These are phyloP conservation scores for Favolaschia claudopus DNA, from an alignment of 768 basidiomycete genomes.

Conservation along the genomic window DNA sequence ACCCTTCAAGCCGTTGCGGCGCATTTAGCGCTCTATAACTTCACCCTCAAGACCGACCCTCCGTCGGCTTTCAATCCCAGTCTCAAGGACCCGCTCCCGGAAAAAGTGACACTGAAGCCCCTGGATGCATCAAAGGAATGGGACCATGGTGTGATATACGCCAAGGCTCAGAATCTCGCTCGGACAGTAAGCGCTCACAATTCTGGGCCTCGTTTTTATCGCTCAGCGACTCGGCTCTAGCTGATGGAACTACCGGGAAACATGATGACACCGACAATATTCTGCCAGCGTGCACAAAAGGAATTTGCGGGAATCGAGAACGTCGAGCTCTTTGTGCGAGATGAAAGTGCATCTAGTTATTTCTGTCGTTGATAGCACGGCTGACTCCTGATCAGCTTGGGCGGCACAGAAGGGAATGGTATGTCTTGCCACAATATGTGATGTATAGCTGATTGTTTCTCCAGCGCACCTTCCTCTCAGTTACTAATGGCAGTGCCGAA, in stretches of 20 bases:
- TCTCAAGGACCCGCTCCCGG: conserved; percentile 56
- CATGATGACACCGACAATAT: conserved; percentile 86
- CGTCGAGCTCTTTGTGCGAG: conserved; percentile 73
- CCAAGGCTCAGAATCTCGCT: conserved; percentile 80
- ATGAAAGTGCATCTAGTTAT: conserved; percentile 62
- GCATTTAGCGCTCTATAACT: conserved; percentile 76
- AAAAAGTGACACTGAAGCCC: conserved; percentile 58
- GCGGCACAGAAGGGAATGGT: conserved; percentile 88
- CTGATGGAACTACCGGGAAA: conserved; percentile 89
- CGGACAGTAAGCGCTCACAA: conserved; percentile 61
- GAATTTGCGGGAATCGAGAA: conserved; percentile 73
- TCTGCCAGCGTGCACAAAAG: conserved; percentile 72
- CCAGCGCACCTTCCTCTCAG: conserved; percentile 86
- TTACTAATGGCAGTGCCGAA: conserved; percentile 81
- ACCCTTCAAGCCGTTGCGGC: conserved; percentile 71
- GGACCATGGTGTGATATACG: conserved; percentile 78
- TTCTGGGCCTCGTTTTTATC: not conserved
- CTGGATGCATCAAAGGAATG: conserved; percentile 62
- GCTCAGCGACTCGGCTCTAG: conserved; percentile 42
- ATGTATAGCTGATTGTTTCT: not conserved
- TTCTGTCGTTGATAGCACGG: conserved; percentile 1
- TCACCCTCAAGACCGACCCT: conserved; percentile 79
- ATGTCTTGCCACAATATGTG: conserved; percentile 5
- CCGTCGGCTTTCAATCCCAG: conserved; percentile 72
- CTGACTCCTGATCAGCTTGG: conserved; percentile 60